These are phyloP conservation scores for Lepraria neglecta DNA, from an alignment of 495 filamentous ascomycete genomes.

Conservation along the genomic window DNA sequence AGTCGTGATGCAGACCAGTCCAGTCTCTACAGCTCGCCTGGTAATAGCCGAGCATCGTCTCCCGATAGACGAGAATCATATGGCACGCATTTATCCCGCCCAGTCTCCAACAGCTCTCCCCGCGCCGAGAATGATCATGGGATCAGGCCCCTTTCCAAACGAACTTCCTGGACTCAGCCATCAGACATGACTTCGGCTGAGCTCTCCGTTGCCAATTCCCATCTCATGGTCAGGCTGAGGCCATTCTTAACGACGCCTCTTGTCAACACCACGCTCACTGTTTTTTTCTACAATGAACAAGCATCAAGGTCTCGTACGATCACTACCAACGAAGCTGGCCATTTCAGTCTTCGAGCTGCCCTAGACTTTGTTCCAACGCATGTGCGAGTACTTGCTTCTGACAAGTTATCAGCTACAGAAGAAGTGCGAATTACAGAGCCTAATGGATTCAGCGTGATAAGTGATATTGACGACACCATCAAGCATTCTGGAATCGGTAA, in stretches of 20 bases:
- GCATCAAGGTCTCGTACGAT: conserved; percentile 73
- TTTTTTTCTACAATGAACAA: conserved; percentile 86
- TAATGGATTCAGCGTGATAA: conserved; percentile 85
- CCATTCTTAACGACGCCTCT: conserved; percentile 85
- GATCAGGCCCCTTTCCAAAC: conserved; percentile 35
- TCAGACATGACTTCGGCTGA: conserved; percentile 61
- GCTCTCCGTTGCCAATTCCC: conserved; percentile 69
- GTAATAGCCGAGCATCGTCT: conserved; percentile 23
- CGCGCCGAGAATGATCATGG: conserved; percentile 32
- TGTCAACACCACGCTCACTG: conserved; percentile 64
- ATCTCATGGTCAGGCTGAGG: conserved; percentile 76
- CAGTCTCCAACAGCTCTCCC: conserved; percentile 24
- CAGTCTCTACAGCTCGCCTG: conserved; percentile 22
- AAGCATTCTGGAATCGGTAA: conserved; percentile 86
- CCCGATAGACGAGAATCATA: conserved; percentile 13
- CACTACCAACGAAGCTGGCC: conserved; percentile 74
- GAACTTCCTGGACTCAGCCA: conserved; percentile 46
- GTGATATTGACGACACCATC: conserved; percentile 96
- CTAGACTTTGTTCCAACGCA: conserved; percentile 88
- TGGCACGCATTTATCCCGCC: conserved; percentile 20
- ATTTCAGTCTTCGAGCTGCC: conserved; percentile 70
- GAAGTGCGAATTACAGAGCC: conserved; percentile 69
- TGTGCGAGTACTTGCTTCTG: conserved; percentile 77
- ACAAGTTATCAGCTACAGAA: conserved; percentile 72
- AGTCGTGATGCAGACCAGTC: conserved; percentile 31